Percentiles rank a stretch among this genome's conserved stretches.
Evolutionary conservation across 441 rosid genomes (phyloP).

Genomic region (Populus hybrid): DNA sequence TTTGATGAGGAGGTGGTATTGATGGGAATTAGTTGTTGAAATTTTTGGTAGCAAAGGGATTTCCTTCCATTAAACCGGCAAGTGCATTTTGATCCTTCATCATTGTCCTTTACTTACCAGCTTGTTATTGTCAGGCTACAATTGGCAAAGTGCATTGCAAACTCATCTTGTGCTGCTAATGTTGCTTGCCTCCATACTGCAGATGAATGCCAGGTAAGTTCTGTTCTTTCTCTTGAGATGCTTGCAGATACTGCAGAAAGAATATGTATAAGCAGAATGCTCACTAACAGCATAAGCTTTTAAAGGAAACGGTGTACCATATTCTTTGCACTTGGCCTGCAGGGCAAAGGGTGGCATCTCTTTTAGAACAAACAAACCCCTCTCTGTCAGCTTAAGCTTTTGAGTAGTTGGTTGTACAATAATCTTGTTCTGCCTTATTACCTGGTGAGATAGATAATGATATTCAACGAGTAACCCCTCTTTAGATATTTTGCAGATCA

Average conservation of each 20-base stretch:
- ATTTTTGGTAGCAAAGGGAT: no score
- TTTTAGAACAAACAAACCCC: background rate
- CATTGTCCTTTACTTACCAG: no score
- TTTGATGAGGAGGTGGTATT: background rate
- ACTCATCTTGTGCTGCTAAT: conserved; percentile 91
- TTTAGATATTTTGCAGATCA: no score
- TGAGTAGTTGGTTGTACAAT: background rate
- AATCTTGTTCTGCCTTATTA: background rate
- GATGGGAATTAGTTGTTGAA: background rate
- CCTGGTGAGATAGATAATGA: conserved; percentile 5
- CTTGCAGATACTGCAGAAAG: background rate
- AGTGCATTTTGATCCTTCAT: background rate
- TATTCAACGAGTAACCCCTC: background rate
- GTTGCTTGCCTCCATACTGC: conserved; percentile 94
- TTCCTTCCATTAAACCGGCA: no score
- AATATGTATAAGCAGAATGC: background rate
- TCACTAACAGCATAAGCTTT: background rate
- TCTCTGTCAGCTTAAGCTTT: background rate
- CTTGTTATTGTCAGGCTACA: no score
- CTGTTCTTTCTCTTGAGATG: background rate
- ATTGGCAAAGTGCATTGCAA: conserved; percentile 84
- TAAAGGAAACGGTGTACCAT: background rate
- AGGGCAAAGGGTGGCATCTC: background rate
- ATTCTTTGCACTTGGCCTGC: no score
- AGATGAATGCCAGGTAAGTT: conserved; percentile 87